phyloP scores from a whole-genome alignment of 768 basidiomycete species.

The Podaxis sp. region DNA sequence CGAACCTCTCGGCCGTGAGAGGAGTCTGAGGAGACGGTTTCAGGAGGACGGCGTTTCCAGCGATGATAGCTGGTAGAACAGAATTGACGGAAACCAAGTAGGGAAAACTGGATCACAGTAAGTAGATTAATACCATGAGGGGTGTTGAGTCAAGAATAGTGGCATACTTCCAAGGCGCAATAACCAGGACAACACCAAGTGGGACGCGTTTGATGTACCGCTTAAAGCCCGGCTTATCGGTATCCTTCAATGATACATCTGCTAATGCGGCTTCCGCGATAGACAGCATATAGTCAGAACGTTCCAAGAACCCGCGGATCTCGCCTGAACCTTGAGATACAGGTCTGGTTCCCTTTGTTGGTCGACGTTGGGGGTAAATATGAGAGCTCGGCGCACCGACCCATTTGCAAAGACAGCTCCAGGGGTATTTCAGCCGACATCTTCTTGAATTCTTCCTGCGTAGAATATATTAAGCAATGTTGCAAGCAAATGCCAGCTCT shows the following conservation, averaged over 20 bases:
- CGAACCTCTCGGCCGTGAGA: constrained; percentile 79
- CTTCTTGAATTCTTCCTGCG: constrained; percentile 49
- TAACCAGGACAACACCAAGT: constrained; percentile 83
- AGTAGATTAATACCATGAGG: neutral
- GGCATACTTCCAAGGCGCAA: constrained; percentile 91
- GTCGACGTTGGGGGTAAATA: neutral
- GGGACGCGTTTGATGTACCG: constrained; percentile 84
- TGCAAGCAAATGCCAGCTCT: neutral
- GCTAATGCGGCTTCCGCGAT: constrained; percentile 76
- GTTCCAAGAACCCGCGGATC: constrained; percentile 75
- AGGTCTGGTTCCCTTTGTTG: constrained; percentile 52
- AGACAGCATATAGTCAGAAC: constrained; percentile 81
- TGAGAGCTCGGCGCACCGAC: constrained; percentile 50
- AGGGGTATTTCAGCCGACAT: constrained; percentile 60
- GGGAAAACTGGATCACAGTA: constrained; percentile 59
- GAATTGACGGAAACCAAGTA: constrained; percentile 91
- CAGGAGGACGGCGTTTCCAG: constrained; percentile 87
- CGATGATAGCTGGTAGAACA: constrained; percentile 86
- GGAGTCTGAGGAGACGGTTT: constrained; percentile 99
- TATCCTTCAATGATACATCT: constrained; percentile 72
- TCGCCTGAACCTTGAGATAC: constrained; percentile 78
- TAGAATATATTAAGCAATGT: neutral
- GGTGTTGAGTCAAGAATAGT: neutral
- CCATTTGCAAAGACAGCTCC: constrained; percentile 90
- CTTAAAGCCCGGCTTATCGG: constrained; percentile 81